Conservation (phyloP, 129 eudicot species). For the Artemisia tridentata region DNA sequence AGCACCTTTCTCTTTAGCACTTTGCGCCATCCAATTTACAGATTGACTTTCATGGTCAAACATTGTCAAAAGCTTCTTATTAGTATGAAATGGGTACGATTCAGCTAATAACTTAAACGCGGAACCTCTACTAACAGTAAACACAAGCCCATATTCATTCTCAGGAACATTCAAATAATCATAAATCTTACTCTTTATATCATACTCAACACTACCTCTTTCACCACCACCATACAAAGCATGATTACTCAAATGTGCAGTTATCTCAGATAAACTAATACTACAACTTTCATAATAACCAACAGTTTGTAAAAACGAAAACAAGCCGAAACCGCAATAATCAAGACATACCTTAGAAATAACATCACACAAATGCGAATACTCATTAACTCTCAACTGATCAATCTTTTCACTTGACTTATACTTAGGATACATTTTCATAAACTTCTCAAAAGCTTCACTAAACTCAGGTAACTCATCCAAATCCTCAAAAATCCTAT, state of each 20-base stretch:
- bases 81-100: constrained; percentile 41
- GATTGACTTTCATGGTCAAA: constrained; percentile 48
- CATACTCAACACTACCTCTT: constrained; percentile 38
- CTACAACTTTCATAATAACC: constrained; percentile 34
- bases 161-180: constrained; percentile 44
- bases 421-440: constrained; percentile 41
- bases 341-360: constrained; percentile 46
- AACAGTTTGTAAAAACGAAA: constrained; percentile 40
- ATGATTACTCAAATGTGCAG: constrained; percentile 42
- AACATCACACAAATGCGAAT: constrained; percentile 31
- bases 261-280: constrained; percentile 38
- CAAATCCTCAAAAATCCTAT: constrained; percentile 30
- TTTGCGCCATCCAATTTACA: constrained; percentile 46
- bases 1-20: constrained; percentile 41
- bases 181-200: constrained; percentile 33
- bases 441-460: constrained; percentile 38
- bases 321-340: constrained; percentile 46
- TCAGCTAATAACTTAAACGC: constrained; percentile 41
- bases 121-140: constrained; percentile 45
- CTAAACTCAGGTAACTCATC: constrained; percentile 36
- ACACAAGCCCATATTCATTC: constrained; percentile 41
- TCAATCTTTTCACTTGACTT: constrained; percentile 36
- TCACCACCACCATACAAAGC: constrained; percentile 45
- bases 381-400: constrained; percentile 32
- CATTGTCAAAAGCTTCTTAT: constrained; percentile 41